Evolutionary conservation across 768 basidiomycete species (phyloP).

Genomic region (Cubamyces sp.): DNA sequence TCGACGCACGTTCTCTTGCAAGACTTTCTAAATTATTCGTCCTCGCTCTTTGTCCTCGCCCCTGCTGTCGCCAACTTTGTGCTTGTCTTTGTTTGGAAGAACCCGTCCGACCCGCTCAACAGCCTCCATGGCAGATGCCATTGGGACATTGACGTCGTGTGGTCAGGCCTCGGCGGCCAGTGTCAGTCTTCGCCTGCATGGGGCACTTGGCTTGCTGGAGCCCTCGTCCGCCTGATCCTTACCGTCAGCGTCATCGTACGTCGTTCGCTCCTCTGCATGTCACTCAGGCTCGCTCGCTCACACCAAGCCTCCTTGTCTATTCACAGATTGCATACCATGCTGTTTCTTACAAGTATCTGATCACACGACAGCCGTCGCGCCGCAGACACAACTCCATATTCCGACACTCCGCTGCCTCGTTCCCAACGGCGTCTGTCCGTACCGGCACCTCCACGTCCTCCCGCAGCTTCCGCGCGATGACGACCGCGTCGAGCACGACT

Average conservation of each 20-base stretch:
- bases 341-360: constrained; percentile 32
- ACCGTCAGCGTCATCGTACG: constrained; percentile 57
- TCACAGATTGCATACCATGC: constrained; percentile 32
- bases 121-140: constrained; percentile 51
- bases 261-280: not conserved
- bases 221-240: constrained; percentile 54
- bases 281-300: not conserved
- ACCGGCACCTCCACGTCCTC: constrained; percentile 19
- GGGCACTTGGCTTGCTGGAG: constrained; percentile 58
- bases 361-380: constrained; percentile 30
- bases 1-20: constrained; percentile 39
- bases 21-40: constrained; percentile 43
- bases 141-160: constrained; percentile 69
- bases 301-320: not conserved
- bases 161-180: constrained; percentile 48
- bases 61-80: constrained; percentile 60
- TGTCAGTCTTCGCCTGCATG: constrained; percentile 44
- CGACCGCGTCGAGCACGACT: constrained; percentile 23
- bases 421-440: constrained; percentile 16
- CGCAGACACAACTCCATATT: constrained; percentile 25
- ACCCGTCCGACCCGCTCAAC: constrained; percentile 41
- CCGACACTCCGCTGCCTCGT: constrained; percentile 27
- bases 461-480: constrained; percentile 28
- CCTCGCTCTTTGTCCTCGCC: constrained; percentile 51
- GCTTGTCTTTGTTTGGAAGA: constrained; percentile 58